Evolutionary conservation across 106 monocot species (phyloP).

Genomic region (Allium cepa): DNA sequence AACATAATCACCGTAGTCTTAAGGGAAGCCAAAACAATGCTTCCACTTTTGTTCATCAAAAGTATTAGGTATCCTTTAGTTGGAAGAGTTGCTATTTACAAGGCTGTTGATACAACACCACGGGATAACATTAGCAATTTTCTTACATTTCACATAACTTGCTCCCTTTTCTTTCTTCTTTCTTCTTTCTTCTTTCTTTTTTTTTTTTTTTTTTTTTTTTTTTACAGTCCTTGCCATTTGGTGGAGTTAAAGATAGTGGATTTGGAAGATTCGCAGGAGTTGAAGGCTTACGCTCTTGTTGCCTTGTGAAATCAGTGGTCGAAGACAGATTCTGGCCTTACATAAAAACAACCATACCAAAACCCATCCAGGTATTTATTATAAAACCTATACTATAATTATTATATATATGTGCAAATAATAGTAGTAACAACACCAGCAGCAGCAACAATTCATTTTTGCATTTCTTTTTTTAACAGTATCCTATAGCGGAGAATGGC

Average conservation of each 20-base stretch:
- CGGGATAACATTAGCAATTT: no score
- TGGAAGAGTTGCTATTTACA: no score
- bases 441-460: no score
- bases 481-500: slow-evolving; percentile 81
- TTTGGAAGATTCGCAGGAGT: slow-evolving; percentile 99
- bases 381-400: neutral
- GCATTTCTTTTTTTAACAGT: slow-evolving; percentile 27
- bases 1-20: no score
- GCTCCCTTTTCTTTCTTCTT: no score
- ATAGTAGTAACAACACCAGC: no score
- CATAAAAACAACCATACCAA: slow-evolving; percentile 87
- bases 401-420: no score
- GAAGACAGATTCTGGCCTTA: slow-evolving; percentile 98
- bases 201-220: neutral
- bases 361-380: slow-evolving; percentile 62
- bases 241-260: slow-evolving; percentile 97
- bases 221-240: slow-evolving; percentile 89
- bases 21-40: no score
- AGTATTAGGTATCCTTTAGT: no score
- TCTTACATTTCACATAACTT: no score
- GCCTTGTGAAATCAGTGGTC: slow-evolving; percentile 92
- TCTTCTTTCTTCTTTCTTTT: neutral
- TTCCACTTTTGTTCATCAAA: no score
- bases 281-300: slow-evolving; percentile 93
- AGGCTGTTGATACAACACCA: no score